phyloP scores from a whole-genome alignment of 371 early-diverging fungal species.

The Lichtheimia hyalospora region DNA sequence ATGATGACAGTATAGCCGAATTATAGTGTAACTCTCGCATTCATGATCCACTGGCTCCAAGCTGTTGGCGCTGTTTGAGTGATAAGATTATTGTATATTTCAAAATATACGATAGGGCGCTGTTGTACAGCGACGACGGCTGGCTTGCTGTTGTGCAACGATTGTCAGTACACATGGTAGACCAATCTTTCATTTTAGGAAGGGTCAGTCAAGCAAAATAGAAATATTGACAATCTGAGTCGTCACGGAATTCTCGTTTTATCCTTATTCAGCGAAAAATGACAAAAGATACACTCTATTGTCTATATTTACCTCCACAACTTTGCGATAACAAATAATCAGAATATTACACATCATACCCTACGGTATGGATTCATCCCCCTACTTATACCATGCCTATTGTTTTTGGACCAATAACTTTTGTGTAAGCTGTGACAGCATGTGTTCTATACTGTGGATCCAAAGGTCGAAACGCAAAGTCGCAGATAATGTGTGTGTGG shows the following conservation, averaged over 20 bases:
- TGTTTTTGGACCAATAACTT: neutral
- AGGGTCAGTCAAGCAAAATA: neutral
- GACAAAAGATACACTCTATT: neutral
- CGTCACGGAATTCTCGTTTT: neutral
- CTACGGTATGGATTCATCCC: too few species aligned
- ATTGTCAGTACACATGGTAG: neutral
- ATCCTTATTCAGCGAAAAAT: neutral
- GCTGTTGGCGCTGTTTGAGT: too few species aligned
- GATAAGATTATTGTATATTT: neutral
- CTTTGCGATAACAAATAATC: neutral
- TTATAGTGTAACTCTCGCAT: too few species aligned
- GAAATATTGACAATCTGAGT: slow-evolving; percentile 1
- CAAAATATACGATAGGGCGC: neutral
- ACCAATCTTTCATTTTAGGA: neutral
- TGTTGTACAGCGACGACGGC: neutral
- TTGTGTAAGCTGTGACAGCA: neutral
- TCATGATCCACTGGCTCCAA: too few species aligned
- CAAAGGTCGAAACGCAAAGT: too few species aligned
- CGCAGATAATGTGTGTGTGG: too few species aligned
- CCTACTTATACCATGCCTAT: neutral
- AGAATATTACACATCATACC: too few species aligned
- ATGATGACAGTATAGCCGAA: too few species aligned
- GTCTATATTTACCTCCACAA: neutral
- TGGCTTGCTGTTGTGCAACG: neutral
- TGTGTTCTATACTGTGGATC: neutral